phyloP scores from a whole-genome alignment of 208 protist genomes.

The Crithidia bombi region DNA sequence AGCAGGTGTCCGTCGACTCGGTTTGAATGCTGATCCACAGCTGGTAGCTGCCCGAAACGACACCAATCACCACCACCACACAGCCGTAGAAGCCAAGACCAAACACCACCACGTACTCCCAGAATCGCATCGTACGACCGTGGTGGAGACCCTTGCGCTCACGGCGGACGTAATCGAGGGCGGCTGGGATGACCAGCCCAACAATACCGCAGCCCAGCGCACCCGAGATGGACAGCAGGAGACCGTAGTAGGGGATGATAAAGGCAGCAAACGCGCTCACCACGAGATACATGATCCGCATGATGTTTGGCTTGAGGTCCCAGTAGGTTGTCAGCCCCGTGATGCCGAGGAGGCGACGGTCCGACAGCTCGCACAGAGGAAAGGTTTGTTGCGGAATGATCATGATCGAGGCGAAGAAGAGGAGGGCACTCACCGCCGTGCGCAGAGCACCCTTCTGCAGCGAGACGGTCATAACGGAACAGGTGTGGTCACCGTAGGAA shows the following conservation, averaged over 20 bases:
- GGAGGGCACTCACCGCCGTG: slow-evolving; percentile 50
- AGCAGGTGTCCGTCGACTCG: slow-evolving; percentile 38
- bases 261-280: slow-evolving; percentile 43
- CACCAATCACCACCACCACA: slow-evolving; percentile 46
- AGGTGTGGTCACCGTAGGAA: slow-evolving; percentile 53
- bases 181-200: slow-evolving; percentile 54
- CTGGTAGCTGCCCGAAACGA: slow-evolving; percentile 52
- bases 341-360: slow-evolving; percentile 56
- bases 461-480: slow-evolving; percentile 63
- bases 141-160: slow-evolving; percentile 39
- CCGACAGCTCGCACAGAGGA: slow-evolving; percentile 55
- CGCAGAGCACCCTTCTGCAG: slow-evolving; percentile 46
- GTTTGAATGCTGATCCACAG: slow-evolving; percentile 58
- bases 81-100: slow-evolving; percentile 54
- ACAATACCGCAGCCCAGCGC: slow-evolving; percentile 56
- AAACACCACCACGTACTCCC: slow-evolving; percentile 50
- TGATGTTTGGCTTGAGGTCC: slow-evolving; percentile 48
- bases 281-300: slow-evolving; percentile 42
- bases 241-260: slow-evolving; percentile 60
- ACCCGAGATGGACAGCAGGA: slow-evolving; percentile 58
- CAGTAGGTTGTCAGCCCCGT: slow-evolving; percentile 42
- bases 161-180: slow-evolving; percentile 55
- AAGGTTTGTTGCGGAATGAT: slow-evolving; percentile 64
- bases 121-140: slow-evolving; percentile 41
- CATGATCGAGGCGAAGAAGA: slow-evolving; percentile 57